These are phyloP conservation scores for Solanum clarkiae DNA, from an alignment of 257 asterid genomes.

Conservation along the genomic window DNA sequence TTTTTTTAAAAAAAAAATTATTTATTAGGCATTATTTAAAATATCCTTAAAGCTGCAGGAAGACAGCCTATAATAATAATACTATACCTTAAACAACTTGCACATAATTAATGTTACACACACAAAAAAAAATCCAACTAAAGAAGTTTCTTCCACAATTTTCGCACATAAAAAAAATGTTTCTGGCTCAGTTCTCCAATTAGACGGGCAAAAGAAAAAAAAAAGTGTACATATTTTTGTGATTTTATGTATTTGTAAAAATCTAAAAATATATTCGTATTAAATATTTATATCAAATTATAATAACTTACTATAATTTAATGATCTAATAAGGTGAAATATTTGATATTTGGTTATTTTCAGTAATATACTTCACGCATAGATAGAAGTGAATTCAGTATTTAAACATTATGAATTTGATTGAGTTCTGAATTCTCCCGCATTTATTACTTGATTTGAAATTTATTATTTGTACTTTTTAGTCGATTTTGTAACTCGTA, in stretches of 20 bases:
- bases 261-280: background rate
- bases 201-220: background rate
- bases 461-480: background rate
- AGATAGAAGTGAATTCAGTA: background rate
- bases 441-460: background rate
- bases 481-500: background rate
- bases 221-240: background rate
- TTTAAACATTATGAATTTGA: background rate
- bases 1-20: no score
- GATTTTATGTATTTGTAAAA: background rate
- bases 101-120: background rate
- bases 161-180: background rate
- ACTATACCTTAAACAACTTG: background rate
- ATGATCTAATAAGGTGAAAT: background rate
- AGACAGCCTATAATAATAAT: background rate
- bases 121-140: background rate
- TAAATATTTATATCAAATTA: background rate
- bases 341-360: background rate
- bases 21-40: background rate
- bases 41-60: background rate
- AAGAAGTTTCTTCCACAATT: background rate
- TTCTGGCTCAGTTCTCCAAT: background rate
- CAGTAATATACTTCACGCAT: accelerated
- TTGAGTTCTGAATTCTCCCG: background rate
- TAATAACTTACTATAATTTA: background rate